Evolutionary conservation across 192 early-diverging fungal genomes (phyloP), one percentile per base, ranked within the genome.

Genomic region (Backusella tuberculispora): DNA sequence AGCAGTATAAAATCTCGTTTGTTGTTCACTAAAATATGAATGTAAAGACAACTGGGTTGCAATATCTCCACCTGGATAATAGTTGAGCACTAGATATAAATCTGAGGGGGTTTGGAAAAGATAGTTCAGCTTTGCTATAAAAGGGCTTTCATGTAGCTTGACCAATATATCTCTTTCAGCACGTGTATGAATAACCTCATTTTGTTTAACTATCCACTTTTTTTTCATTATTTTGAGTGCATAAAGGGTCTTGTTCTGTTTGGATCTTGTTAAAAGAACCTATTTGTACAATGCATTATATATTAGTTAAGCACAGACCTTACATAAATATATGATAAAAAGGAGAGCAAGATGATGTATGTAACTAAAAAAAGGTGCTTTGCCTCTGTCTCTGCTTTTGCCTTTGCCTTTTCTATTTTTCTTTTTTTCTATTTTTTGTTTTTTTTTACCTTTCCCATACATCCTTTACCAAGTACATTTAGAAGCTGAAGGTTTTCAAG

Each of bases 161-260:
- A 85, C 81, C 14, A 93, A 81, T 44, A 94, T 91, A 76, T 92
- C 90, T 63, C 92, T 86, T 76, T 95, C 93, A 1, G 90, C 87
- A 7, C 91, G 79, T 17, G 93, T 94, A 76, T 95, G 93, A 45
- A 83, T 84, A 21, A 95, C 84, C 78, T 95, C 92, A 65, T 91
- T 86, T 60, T 91, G 88, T 73, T 91, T 85, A 29, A 95, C 86
- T 64, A 95, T 89, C 72, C 90, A 85, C 75, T 90, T 86, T 76
- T 95, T 95, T 41, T 85, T 77, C 10, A 95, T 88, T 13, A 92
- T 88, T 74, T 95, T 95, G 85, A 95, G 88, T 21, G 93, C 93
- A 74, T 92, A 93, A 17, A 95, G 87, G 45, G 90, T 86, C 65
- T 85, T 82, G 2, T 92, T 94, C 66, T 92, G 90, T 73, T 89